Evolutionary conservation across 306 rosid genomes (phyloP).

Genomic region (Spatholobus suberectus): DNA sequence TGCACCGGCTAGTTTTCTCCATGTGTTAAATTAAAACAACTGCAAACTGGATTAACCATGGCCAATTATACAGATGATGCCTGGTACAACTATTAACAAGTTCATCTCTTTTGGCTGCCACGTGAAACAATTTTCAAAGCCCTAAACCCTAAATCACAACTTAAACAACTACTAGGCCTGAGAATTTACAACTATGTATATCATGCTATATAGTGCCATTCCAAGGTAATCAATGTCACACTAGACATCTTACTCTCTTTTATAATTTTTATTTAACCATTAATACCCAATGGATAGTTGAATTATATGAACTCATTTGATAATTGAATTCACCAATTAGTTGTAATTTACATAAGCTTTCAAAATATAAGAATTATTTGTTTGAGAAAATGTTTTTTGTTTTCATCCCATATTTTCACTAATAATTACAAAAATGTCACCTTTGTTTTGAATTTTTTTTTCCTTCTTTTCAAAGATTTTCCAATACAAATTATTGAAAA

Average conservation of each 20-base stretch:
- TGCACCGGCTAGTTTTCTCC: background rate
- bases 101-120: background rate
- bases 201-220: background rate
- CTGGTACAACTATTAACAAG: background rate
- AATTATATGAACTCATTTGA: background rate
- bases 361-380: background rate
- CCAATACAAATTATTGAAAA: too few relatives aligned
- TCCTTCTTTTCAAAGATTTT: background rate
- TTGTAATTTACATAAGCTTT: too few relatives aligned
- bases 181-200: background rate
- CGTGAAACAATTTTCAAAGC: background rate
- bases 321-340: background rate
- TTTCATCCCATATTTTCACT: background rate
- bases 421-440: background rate
- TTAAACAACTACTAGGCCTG: background rate
- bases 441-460: background rate
- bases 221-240: background rate
- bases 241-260: background rate
- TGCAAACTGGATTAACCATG: background rate
- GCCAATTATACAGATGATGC: background rate
- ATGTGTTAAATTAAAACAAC: background rate
- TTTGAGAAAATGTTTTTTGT: background rate
- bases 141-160: background rate
- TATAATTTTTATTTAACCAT: background rate
- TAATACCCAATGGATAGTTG: background rate